Base-by-base conservation (phyloP, 768 basidiomycete genomes). In the Cyathus striatus region DNA sequence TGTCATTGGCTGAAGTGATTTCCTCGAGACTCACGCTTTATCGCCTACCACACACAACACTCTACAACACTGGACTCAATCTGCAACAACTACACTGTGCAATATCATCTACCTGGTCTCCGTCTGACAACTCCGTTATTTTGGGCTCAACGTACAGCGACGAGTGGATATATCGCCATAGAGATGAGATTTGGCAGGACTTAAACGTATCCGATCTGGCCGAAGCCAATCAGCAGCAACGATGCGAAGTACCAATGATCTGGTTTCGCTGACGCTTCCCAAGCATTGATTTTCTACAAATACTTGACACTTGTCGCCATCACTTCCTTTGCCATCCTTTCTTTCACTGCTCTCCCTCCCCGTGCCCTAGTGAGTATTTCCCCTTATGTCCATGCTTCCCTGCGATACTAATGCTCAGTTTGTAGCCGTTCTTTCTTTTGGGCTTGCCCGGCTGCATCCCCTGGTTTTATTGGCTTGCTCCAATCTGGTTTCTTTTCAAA, bases 391-490 rank as follows among this genome's bases (percentile, higher is more conserved):
- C 13, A 20, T 40, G 40, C 12, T 18, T 25, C 6, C 20, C 22
- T 20, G 7, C 14, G 21, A 14, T 23, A 24, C 47, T 54, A n/a
- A n/a, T 22, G 49, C 43, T 16, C 33, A 17, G 40, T 36, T 47
- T 50, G 21, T 40, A 66, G 65, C 58, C 66, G 61, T 68, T 71
- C 67, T 62, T 77, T 69, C n/a, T n/a, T n/a, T 66, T 72, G 75
- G 82, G 81, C 73, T 68, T 78, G 83, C 83, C 81, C 68, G 80
- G 83, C 72, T 65, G 84, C 82, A 72, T 76, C 77, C 69, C 75
- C 68, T 74, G 65, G 68, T 67, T 62, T 48, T 63, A 59, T 57
- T 54, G 52, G 52, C 57, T 51, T 54, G 52, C 49, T 49, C 39
- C 38, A 43, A 49, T 52, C 68, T 68, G 68, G 73, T 64, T 65